Base-by-base conservation (phyloP, 164 flowering plant species). In the Chimonanthus salicifolius region DNA sequence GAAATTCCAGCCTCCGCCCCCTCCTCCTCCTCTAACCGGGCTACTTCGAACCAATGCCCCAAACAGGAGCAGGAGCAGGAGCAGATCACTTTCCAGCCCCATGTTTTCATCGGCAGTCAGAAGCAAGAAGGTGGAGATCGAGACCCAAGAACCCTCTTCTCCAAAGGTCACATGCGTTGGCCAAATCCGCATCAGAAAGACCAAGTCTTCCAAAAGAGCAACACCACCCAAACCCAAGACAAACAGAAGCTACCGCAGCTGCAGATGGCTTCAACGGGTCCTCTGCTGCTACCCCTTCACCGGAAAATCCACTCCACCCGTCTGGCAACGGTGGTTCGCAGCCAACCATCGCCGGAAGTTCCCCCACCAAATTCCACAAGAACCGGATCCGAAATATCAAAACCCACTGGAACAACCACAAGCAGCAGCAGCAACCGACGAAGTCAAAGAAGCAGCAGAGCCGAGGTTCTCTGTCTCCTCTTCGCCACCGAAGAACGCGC, bases 401-500 rank as follows among this genome's bases (percentile, higher is more conserved):
- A 47, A 47, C 21, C 70, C 6, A 16, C 6, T 16, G 0, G 3
- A n/a, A 11, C 21, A 47, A 47, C 70, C 8, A 68, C 21, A 43
- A 2, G 67, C 18, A 3, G 58, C 7, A 33, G 67, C 18, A 3
- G 58, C 7, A 33, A 58, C 2, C 21, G 60, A 63, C 10, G 47
- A 51, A 51, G 58, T 8, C 18, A 68, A 49, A 21, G 58, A 47
- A 46, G 13, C 2, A 8, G 58, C 9, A 33, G 44, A 20, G 49
- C 3, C 69, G 44, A 54, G 15, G 63, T 21, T 58, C 15, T 69
- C 16, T 8, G 74, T 8, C 18, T 2, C 64, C 18, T 21, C 68
- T 13, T n/a, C 88, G 0, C 97, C 98, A 4, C 98, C 98, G 0
- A 92, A 85, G 80, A 94, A 94, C 79, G 98, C 98, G 48, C 79